Evolutionary conservation across 257 asterid species (phyloP).

Genomic region (Haberlea rhodopensis): DNA sequence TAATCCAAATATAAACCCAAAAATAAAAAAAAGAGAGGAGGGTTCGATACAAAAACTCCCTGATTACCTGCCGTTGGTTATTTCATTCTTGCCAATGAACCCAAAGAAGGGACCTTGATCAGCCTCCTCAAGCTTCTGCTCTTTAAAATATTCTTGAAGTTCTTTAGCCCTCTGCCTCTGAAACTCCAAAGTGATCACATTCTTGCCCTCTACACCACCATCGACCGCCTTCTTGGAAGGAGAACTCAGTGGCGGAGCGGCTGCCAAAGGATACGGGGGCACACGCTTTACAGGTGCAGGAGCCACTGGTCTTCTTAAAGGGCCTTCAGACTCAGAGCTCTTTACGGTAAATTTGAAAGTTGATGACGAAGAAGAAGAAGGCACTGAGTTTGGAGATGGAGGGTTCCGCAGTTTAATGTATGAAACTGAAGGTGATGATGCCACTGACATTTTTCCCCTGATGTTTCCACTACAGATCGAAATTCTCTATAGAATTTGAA

Average conservation of each 20-base stretch:
- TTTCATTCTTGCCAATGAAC: constrained; percentile 84
- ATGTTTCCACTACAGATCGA: background rate
- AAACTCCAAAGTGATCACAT: constrained; percentile 70
- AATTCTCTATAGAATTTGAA: background rate
- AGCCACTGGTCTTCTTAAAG: constrained; percentile 81
- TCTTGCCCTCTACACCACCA: constrained; percentile 41
- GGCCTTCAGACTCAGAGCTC: constrained; percentile 82
- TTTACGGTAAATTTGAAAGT: constrained; percentile 55
- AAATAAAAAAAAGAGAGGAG: background rate
- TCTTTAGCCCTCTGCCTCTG: constrained; percentile 98
- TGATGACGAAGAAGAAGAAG: constrained; percentile 37
- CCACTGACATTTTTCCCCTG: constrained; percentile 42
- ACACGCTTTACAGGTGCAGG: constrained; percentile 80
- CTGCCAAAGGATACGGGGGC: constrained; percentile 37
- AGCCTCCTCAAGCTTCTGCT: constrained; percentile 84
- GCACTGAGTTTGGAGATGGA: background rate
- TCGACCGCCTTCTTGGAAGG: constrained; percentile 47
- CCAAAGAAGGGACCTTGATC: constrained; percentile 95
- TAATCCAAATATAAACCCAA: background rate
- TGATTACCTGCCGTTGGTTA: constrained; percentile 83
- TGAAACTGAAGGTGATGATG: constrained; percentile 64
- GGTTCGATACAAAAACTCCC: background rate
- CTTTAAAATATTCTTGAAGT: constrained; percentile 82
- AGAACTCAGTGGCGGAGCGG: constrained; percentile 3
- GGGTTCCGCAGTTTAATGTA: constrained; percentile 42